A percentile compares a stretch with the other conserved stretches of the same genome.
Evolutionary conservation across 1,284 basidiomycete genomes (phyloP).

Genomic region (Cryptococcus sp.): DNA sequence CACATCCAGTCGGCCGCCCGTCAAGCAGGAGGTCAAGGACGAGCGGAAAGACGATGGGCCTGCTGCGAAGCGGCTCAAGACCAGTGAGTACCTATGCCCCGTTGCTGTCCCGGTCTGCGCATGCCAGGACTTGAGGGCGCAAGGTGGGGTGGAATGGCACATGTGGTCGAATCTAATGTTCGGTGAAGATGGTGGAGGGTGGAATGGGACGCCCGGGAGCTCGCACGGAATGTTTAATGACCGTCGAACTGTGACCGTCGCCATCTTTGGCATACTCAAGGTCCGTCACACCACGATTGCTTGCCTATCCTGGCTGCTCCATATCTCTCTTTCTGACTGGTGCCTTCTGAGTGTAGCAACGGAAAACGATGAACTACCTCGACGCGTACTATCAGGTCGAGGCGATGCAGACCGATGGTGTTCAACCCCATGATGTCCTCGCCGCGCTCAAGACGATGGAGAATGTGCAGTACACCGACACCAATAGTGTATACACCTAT

Average conservation of each 20-base stretch:
- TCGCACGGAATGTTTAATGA: conserved; percentile 28
- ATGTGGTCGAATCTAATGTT: too few species aligned
- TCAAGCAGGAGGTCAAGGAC: conserved; percentile 11
- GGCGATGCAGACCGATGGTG: conserved; percentile 25
- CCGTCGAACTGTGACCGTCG: conserved; percentile 32
- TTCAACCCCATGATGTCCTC: conserved; percentile 32
- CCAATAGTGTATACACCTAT: conserved; percentile 45
- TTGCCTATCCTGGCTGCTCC: neutral
- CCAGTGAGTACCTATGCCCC: conserved; percentile 11
- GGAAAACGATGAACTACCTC: conserved; percentile 28
- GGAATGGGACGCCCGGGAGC: conserved; percentile 3
- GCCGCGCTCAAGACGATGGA: conserved; percentile 41
- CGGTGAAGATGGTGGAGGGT: neutral
- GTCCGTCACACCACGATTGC: conserved; percentile 11
- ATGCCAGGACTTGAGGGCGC: too few species aligned
- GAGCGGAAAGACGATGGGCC: conserved; percentile 1
- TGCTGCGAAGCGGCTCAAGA: conserved; percentile 10
- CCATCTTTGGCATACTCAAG: conserved; percentile 32
- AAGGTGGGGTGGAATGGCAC: too few species aligned
- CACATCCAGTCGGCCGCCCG: conserved; percentile 6
- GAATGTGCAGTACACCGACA: conserved; percentile 39
- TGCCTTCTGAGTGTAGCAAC: conserved; percentile 15
- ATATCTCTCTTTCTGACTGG: neutral
- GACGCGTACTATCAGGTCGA: conserved; percentile 39
- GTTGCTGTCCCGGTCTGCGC: too few species aligned